Evolutionary conservation across 495 filamentous ascomycete species (phyloP).

Genomic region (Penicillium arizonense): DNA sequence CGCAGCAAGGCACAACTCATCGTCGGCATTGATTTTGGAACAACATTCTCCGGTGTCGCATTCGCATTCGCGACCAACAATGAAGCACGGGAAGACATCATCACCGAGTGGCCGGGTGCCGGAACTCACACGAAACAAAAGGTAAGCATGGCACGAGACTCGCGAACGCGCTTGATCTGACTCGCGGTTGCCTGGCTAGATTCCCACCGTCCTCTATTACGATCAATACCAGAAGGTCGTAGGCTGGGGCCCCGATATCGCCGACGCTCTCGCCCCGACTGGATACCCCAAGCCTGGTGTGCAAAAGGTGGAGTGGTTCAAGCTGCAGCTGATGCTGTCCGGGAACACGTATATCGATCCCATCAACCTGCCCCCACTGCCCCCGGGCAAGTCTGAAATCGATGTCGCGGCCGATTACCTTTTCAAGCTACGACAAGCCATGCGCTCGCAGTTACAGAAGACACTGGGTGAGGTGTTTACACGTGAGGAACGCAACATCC

Average conservation of each 20-base stretch:
- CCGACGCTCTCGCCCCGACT: slow-evolving; percentile 73
- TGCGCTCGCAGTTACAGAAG: slow-evolving; percentile 74
- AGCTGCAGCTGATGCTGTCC: slow-evolving; percentile 76
- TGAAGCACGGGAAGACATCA: slow-evolving; percentile 75
- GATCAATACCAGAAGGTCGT: slow-evolving; percentile 82
- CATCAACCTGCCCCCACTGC: slow-evolving; percentile 75
- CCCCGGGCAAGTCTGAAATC: slow-evolving; percentile 76
- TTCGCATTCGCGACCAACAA: slow-evolving; percentile 78
- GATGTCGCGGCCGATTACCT: slow-evolving; percentile 80
- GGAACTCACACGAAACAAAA: slow-evolving; percentile 78
- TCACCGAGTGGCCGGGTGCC: slow-evolving; percentile 77
- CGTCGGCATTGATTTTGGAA: slow-evolving; percentile 74
- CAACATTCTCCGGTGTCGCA: slow-evolving; percentile 76
- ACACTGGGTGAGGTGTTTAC: slow-evolving; percentile 75
- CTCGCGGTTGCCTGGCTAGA: slow-evolving; percentile 41
- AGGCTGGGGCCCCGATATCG: slow-evolving; percentile 78
- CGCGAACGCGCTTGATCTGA: not conserved
- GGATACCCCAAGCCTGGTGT: slow-evolving; percentile 78
- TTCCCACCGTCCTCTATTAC: slow-evolving; percentile 78
- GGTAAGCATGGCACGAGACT: slow-evolving; percentile 34
- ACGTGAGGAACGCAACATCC: slow-evolving; percentile 75
- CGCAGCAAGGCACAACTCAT: slow-evolving; percentile 69
- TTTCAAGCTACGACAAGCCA: slow-evolving; percentile 75
- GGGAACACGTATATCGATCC: slow-evolving; percentile 82
- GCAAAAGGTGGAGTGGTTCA: slow-evolving; percentile 85